phyloP scores from a whole-genome alignment of 192 early-diverging fungal genomes.

The Rhizophagus prolifer region DNA sequence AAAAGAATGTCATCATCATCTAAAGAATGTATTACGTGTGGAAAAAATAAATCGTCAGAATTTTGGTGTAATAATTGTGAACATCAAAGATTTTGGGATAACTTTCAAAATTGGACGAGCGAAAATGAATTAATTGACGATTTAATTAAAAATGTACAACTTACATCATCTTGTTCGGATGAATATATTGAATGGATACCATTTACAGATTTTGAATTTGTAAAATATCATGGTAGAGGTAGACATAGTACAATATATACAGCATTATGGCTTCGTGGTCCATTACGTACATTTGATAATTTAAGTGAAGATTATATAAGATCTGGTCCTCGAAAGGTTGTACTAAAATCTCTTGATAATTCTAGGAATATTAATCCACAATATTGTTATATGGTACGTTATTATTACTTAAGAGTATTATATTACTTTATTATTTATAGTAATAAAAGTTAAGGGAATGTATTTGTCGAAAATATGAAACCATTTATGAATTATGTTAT shows the following conservation, averaged over 20 bases:
- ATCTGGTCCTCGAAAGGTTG: neutral
- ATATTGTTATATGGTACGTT: neutral
- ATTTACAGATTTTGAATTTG: neutral
- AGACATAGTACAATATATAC: neutral
- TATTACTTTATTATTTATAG: too few relatives aligned
- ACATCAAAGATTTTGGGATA: neutral
- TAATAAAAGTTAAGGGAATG: neutral
- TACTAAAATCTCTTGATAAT: neutral
- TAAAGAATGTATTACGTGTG: neutral
- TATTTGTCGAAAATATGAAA: neutral
- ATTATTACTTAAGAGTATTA: too few relatives aligned
- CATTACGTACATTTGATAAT: neutral
- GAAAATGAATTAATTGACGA: neutral
- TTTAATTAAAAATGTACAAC: neutral
- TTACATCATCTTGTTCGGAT: neutral
- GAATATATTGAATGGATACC: constrained; percentile 8
- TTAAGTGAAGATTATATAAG: neutral
- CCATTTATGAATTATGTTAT: neutral
- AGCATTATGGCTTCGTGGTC: neutral
- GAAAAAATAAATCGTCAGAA: neutral
- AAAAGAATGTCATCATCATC: neutral
- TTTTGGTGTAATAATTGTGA: neutral
- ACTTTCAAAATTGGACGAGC: neutral
- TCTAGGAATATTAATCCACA: constrained; percentile 2
- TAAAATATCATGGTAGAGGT: neutral